phyloP scores from a whole-genome alignment of 495 filamentous ascomycete species.

The Rhypophila decipiens region DNA sequence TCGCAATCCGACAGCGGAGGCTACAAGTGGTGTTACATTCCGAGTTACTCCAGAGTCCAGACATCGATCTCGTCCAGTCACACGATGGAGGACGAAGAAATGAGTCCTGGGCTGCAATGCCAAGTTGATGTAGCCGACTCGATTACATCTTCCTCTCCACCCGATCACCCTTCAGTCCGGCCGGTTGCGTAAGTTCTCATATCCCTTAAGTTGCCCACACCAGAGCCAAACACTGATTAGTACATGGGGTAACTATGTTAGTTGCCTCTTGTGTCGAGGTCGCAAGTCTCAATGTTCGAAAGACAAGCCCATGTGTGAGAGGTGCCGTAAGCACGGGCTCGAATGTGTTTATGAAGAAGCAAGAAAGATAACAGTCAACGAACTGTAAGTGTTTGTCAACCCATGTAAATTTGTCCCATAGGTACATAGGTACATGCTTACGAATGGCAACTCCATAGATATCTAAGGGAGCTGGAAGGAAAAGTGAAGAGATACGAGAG shows the following conservation, averaged over 20 bases:
- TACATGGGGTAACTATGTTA: neutral
- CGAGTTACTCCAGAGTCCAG: too few relatives aligned
- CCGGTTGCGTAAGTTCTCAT: slow-evolving; percentile 3
- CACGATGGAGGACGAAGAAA: too few relatives aligned
- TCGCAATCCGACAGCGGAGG: too few relatives aligned
- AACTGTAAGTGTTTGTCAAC: slow-evolving; percentile 11
- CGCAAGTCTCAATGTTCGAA: slow-evolving; percentile 17
- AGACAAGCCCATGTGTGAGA: slow-evolving; percentile 15
- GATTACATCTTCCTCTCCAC: neutral
- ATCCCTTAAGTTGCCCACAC: neutral
- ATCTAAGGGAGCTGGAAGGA: slow-evolving; percentile 14
- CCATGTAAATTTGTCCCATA: too few relatives aligned
- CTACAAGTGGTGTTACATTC: too few relatives aligned
- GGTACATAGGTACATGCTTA: too few relatives aligned
- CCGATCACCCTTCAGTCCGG: neutral
- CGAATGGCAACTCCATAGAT: slow-evolving; percentile 8
- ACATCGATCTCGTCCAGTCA: too few relatives aligned
- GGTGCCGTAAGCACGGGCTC: slow-evolving; percentile 10
- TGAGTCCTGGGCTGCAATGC: too few relatives aligned
- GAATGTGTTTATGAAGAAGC: slow-evolving; percentile 17
- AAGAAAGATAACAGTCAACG: slow-evolving; percentile 16
- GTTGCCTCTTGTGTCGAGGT: slow-evolving; percentile 17
- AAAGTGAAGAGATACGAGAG: slow-evolving; percentile 13
- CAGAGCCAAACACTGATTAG: neutral
- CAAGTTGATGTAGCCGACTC: too few relatives aligned